Percentiles rank a stretch among this genome's conserved stretches.
These are phyloP conservation scores for Pyrus hybrid DNA, from an alignment of 331 rosid species.

Conservation along the genomic window DNA sequence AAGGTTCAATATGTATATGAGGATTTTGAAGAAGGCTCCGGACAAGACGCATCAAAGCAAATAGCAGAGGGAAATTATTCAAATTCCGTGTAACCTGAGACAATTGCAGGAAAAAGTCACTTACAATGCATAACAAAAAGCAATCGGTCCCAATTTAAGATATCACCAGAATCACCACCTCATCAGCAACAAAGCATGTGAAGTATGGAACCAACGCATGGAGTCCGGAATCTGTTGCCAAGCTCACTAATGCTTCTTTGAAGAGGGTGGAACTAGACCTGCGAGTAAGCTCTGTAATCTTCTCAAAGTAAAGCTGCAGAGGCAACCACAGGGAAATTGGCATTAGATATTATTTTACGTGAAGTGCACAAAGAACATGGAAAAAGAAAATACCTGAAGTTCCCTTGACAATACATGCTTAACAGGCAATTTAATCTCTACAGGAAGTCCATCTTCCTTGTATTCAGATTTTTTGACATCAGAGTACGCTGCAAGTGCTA, in stretches of 20 bases:
- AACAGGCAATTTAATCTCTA: conserved; percentile 66
- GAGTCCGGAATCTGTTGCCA: conserved; percentile 80
- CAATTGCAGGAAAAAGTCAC: conserved; percentile 14
- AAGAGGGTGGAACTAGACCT: conserved; percentile 57
- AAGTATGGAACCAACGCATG: conserved; percentile 88
- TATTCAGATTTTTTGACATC: conserved; percentile 57
- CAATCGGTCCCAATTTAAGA: neutral
- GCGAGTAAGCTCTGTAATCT: conserved; percentile 52
- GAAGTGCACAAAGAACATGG: conserved; percentile 5
- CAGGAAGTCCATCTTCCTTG: conserved; percentile 66
- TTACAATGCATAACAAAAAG: conserved; percentile 10
- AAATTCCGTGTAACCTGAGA: conserved; percentile 61
- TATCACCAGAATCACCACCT: conserved; percentile 41
- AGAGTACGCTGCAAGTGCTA: conserved; percentile 38
- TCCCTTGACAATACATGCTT: conserved; percentile 73
- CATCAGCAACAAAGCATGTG: conserved; percentile 64
- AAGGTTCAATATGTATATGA: conserved; percentile 75
- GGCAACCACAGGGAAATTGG: conserved; percentile 14
- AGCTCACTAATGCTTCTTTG: conserved; percentile 64
- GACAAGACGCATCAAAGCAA: conserved; percentile 76
- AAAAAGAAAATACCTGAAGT: conserved; percentile 50
- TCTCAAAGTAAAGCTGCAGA: conserved; percentile 74
- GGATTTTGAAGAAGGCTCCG: conserved; percentile 77
- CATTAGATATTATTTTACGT: conserved; percentile 7
- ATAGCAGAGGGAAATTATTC: conserved; percentile 36